phyloP scores from a whole-genome alignment of 225 moss, liverwort and hornwort genomes.

The Marchantia paleacea region DNA sequence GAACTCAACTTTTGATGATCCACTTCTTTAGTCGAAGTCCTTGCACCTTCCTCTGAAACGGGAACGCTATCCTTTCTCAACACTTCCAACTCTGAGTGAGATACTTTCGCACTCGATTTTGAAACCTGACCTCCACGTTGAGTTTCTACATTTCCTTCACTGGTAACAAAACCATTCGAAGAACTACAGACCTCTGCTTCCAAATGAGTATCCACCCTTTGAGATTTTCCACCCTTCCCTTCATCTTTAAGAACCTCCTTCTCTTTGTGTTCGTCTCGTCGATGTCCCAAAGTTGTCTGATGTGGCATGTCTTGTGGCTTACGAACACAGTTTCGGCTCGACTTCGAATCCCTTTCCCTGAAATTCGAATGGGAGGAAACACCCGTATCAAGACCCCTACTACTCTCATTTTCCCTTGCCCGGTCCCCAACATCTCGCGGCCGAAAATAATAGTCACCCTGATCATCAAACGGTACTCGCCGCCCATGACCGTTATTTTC shows the following conservation, averaged over 20 bases:
- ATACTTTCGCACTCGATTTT: slow-evolving; percentile 1
- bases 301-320: slow-evolving; percentile 22
- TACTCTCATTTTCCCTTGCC: slow-evolving; percentile 16
- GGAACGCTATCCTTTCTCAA: background rate
- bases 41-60: background rate
- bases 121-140: slow-evolving; percentile 14
- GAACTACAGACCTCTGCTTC: background rate
- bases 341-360: slow-evolving; percentile 28
- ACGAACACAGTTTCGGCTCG: slow-evolving; percentile 24
- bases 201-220: background rate
- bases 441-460: slow-evolving; percentile 12
- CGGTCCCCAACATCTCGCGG: slow-evolving; percentile 31
- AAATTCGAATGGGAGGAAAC: slow-evolving; percentile 16
- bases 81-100: slow-evolving; percentile 20
- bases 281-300: slow-evolving; percentile 23
- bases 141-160: slow-evolving; percentile 15
- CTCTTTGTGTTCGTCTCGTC: slow-evolving; percentile 28
- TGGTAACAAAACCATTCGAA: slow-evolving; percentile 1
- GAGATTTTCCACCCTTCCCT: slow-evolving; percentile 7
- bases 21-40: slow-evolving; percentile 1
- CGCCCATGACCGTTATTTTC: slow-evolving; percentile 27
- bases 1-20: slow-evolving; percentile 21
- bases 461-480: slow-evolving; percentile 35
- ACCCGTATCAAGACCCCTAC: slow-evolving; percentile 20
- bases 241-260: slow-evolving; percentile 21